Percentiles rank a stretch among this genome's conserved stretches.
Conservation (phyloP, 1,139 yeast species). For the Yamadazyma dendronema region DNA sequence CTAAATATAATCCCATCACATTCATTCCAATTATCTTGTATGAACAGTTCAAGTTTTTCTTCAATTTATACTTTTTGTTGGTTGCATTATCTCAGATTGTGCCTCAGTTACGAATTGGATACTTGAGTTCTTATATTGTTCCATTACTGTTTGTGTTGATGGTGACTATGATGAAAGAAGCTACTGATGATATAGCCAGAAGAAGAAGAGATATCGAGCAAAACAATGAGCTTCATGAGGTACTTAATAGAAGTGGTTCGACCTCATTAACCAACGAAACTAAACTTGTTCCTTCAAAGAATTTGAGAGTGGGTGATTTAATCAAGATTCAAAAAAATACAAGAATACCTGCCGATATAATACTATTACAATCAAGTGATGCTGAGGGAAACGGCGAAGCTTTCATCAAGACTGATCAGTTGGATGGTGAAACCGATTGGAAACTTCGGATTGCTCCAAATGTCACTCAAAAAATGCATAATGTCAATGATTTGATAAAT, state of each 20-base stretch:
- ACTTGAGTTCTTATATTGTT: slow-evolving; percentile 85
- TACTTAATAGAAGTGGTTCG: slow-evolving; percentile 40
- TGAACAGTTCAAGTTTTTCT: slow-evolving; percentile 96
- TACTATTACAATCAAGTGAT: slow-evolving; percentile 82
- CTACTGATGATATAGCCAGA: slow-evolving; percentile 88
- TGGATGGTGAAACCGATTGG: slow-evolving; percentile 99
- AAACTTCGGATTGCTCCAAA: slow-evolving; percentile 78
- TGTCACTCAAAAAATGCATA: slow-evolving; percentile 60
- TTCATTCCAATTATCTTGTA: slow-evolving; percentile 86
- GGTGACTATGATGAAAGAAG: slow-evolving; percentile 95
- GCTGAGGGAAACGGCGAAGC: slow-evolving; percentile 70
- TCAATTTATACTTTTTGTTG: slow-evolving; percentile 83
- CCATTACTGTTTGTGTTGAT: slow-evolving; percentile 90
- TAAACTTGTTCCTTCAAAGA: slow-evolving; percentile 53
- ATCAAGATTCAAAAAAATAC: slow-evolving; percentile 79
- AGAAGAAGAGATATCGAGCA: slow-evolving; percentile 88
- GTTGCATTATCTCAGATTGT: slow-evolving; percentile 93
- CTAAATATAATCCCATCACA: slow-evolving; percentile 86
- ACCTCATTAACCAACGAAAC: slow-evolving; percentile 27
- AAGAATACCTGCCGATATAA: slow-evolving; percentile 90
- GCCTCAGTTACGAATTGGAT: slow-evolving; percentile 92
- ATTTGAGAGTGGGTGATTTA: slow-evolving; percentile 81
- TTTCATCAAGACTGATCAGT: slow-evolving; percentile 93
- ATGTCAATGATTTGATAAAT: slow-evolving; percentile 32
- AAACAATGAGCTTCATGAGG: slow-evolving; percentile 78